Evolutionary conservation across 805 yeast species (phyloP), one percentile per base, ranked within the genome.

Genomic region (Barnettozyma sucrosica): DNA sequence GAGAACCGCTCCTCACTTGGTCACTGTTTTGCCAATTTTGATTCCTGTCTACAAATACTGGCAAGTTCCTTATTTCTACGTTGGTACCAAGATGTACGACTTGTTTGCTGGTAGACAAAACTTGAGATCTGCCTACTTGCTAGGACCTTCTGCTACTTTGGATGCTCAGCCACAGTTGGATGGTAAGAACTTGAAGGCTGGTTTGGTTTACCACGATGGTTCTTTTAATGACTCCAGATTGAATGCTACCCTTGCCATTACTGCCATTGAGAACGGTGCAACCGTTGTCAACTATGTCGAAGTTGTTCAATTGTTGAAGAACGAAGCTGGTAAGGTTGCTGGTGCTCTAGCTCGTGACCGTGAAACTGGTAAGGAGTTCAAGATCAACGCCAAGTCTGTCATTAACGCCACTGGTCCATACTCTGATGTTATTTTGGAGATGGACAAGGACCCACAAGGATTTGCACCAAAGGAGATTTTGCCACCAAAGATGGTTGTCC

Each of bases 361-460:
- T 50, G 87, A 83, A 66, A 79, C 89, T 43, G 85, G 84, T 49
- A 74, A 80, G 56, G 74, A 72, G 52, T 79, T 75, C 59, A 66
- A 69, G 33, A 79, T 89, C 55, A 74, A 71, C 52, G 83, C 95
- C 37, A 87, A 83, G 53, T 75, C 83, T 39, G 82, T 89, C 26
- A 84, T 90, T 40, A 90, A 89, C 63, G 97, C 97, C 32, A 90
- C 97, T 40, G 98, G 98, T 47, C 97, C 98, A 45, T 86, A 82
- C 67, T 80, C 92, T 52, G 98, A 90, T 67, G 72, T 74, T 40
- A 71, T 90, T 51, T 77, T 95, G 62, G 88, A 88, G 62, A 85
- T 90, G 92, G 97, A 90, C 66, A 77, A 81, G 40, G 78, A 77
- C 62, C 75, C 81, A 28, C 66, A 72, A 51, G 90, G 90, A 25